Conservation (phyloP, 2,329 filamentous ascomycete species). For the Parafenestella ontariensis region DNA sequence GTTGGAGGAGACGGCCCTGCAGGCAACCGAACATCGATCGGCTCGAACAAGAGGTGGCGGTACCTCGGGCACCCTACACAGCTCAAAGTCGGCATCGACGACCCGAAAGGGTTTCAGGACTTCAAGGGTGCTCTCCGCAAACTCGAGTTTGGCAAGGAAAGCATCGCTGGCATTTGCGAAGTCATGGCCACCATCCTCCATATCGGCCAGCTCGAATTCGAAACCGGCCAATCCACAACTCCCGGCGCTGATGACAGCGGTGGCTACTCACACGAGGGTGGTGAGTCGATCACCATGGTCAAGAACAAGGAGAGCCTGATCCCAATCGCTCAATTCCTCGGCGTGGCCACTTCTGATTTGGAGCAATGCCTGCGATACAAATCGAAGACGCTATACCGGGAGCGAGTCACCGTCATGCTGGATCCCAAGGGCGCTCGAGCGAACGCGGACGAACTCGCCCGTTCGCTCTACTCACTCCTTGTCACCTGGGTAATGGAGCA, state of each 20-base stretch:
- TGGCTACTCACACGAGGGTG: slow-evolving; percentile 94
- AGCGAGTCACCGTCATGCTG: slow-evolving; percentile 98
- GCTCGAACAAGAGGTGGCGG: slow-evolving; percentile 84
- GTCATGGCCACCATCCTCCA: slow-evolving; percentile 93
- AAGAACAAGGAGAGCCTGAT: slow-evolving; percentile 90
- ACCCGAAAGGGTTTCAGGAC: slow-evolving; percentile 92
- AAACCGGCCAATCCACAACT: slow-evolving; percentile 79
- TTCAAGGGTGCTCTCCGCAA: slow-evolving; percentile 96
- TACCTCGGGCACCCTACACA: slow-evolving; percentile 97
- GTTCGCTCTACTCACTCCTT: slow-evolving; percentile 90
- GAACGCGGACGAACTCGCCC: slow-evolving; percentile 92
- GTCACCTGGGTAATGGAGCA: slow-evolving; percentile 93
- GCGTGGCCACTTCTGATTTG: slow-evolving; percentile 79
- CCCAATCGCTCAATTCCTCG: slow-evolving; percentile 92
- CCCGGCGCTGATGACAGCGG: slow-evolving; percentile 88
- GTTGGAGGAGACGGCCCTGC: slow-evolving; percentile 57
- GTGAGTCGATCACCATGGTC: slow-evolving; percentile 82
- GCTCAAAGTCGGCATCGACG: slow-evolving; percentile 95
- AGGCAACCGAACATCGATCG: slow-evolving; percentile 62
- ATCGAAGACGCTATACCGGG: slow-evolving; percentile 93
- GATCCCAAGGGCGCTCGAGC: slow-evolving; percentile 87
- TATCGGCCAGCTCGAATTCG: slow-evolving; percentile 95
- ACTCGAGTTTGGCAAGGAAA: slow-evolving; percentile 88
- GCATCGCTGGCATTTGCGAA: slow-evolving; percentile 97
- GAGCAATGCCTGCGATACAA: slow-evolving; percentile 93